Base-by-base conservation (phyloP, 192 early-diverging fungal species). In the Gonapodya prolifera region DNA sequence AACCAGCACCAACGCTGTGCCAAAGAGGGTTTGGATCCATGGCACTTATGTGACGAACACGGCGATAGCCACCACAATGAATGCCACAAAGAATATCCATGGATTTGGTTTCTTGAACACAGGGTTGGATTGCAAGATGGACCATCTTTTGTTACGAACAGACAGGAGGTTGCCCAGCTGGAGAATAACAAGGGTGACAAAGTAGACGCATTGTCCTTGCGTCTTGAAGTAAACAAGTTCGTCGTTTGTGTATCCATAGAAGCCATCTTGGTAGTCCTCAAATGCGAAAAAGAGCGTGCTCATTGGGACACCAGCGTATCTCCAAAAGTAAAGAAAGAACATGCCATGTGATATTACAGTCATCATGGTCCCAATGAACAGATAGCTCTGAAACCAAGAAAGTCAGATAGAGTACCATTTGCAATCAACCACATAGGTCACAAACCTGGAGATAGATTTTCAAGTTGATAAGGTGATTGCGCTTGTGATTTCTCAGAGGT, bases 381-480 rank as follows among this genome's bases (percentile, higher is more conserved):
- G 82, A 83, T 95, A 97, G 18, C 91, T 89, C 34, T 95, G 93
- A 0, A 84, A n/a, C 76, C 93, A 87, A 33, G 93, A 84, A 71
- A 86, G 84, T 33, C 74, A 78, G 45, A 61, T 61, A 61, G 23
- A 16, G 45, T 61, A 61, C 45, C 45, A 61, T 61, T 61, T 61
- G 45, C 45, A 61, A 61, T 61, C 45, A 61, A 61, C 45, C 45
- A 61, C 8, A 23, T 61, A 16, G 45, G 45, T 61, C 45, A 61
- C 45, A 61, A 61, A 61, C 45, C 45, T 61, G 45, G 45, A 61
- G 45, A 61, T 61, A 61, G 45, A 61, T 61, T 61, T 61, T 61
- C 45, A 61, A 61, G 75, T 92, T 86, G 35, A 90, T 89, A 32
- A 97, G 84, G 2, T 85, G 83, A 34, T 94, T 91, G 33, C 79